phyloP scores from a whole-genome alignment of 169 alveolate genomes.

The Eimeria necatrix region DNA sequence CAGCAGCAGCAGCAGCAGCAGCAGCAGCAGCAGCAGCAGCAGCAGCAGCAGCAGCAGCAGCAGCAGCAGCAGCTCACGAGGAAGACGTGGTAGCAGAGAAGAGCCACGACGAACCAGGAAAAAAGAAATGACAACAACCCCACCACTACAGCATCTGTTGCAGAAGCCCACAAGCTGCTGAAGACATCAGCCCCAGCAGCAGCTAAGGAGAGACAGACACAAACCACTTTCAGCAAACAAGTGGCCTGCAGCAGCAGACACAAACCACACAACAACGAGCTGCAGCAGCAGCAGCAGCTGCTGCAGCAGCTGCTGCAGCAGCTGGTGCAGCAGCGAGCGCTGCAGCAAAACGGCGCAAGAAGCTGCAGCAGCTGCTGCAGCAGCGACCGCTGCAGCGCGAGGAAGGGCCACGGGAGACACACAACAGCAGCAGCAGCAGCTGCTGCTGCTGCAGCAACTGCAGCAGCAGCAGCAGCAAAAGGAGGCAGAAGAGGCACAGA shows the following conservation, averaged over 20 bases:
- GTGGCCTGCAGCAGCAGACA: not conserved
- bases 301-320: not conserved
- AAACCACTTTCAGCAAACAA: not conserved
- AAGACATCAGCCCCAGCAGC: not conserved
- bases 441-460: conserved; percentile 93
- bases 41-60: not conserved
- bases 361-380: too few relatives aligned
- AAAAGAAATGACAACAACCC: not conserved
- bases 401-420: conserved; percentile 95
- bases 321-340: too few relatives aligned
- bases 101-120: not conserved
- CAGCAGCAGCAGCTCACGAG: not conserved
- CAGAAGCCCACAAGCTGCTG: not conserved
- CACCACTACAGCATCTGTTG: not conserved
- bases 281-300: not conserved
- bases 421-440: not conserved
- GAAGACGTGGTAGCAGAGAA: not conserved
- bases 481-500: conserved; percentile 99
- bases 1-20: not conserved
- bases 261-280: not conserved
- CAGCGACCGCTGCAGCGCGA: conserved; percentile 97
- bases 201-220: not conserved
- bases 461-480: conserved; percentile 98
- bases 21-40: not conserved
- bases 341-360: too few relatives aligned